These are phyloP conservation scores for Euphorbia tirucalli DNA, from an alignment of 345 rosid species.

Conservation along the genomic window DNA sequence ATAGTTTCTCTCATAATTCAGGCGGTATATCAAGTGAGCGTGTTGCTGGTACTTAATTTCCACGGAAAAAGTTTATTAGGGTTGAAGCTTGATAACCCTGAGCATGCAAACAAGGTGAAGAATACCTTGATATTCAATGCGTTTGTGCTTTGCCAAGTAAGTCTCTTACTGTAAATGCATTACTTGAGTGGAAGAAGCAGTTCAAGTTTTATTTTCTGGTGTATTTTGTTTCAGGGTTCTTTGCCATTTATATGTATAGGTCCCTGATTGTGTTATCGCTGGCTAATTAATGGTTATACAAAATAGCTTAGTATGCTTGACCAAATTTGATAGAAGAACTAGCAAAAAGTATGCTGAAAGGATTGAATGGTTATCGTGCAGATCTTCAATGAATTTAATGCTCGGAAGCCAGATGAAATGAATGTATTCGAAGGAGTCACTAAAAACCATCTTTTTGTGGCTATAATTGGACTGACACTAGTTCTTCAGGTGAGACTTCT, in stretches of 20 bases:
- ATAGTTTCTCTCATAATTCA: slow-evolving; percentile 13
- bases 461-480: slow-evolving; percentile 25
- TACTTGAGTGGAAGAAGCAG: not conserved
- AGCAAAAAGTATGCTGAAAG: not conserved
- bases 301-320: not conserved
- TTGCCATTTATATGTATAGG: not conserved
- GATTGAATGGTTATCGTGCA: slow-evolving; percentile 11
- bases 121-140: slow-evolving; percentile 37
- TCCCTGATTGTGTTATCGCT: not conserved
- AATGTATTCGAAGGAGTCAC: slow-evolving; percentile 30
- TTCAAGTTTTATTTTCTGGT: not conserved
- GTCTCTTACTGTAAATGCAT: not conserved
- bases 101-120: slow-evolving; percentile 30
- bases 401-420: slow-evolving; percentile 31
- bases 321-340: no score
- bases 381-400: slow-evolving; percentile 37
- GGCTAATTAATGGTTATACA: not conserved
- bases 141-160: slow-evolving; percentile 37
- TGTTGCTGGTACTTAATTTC: slow-evolving; percentile 32
- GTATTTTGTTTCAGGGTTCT: not conserved
- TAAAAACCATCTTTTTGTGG: slow-evolving; percentile 27
- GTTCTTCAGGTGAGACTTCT: slow-evolving; percentile 27
- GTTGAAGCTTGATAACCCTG: slow-evolving; percentile 10
- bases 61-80: slow-evolving; percentile 26
- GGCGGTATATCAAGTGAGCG: slow-evolving; percentile 34